Base-by-base conservation (phyloP, 805 yeast species). In the Tetrapisispora phaffii region DNA sequence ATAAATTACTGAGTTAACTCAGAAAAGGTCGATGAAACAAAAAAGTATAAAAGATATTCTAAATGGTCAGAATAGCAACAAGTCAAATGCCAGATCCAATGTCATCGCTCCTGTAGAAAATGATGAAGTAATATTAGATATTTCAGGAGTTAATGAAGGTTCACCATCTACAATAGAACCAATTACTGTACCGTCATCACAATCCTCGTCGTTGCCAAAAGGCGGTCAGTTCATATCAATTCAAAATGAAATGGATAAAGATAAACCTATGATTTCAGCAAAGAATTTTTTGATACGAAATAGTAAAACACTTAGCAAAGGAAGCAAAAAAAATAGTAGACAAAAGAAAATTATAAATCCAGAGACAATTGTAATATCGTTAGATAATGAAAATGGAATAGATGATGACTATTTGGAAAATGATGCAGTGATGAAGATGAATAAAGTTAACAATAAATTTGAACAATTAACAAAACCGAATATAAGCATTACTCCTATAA, bases 61-160 rank as follows among this genome's bases (percentile, higher is more conserved):
- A 40, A 47, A 50, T 55, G 60, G 60, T 10, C 50, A 52, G 39
- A 34, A 46, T 7, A 49, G 41, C 23, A 48, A 48, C 17, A 44
- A 37, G 16, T 19, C 39, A 16, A 17, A 28, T 8, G 21, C 7
- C n/a, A 40, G 34, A 20, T 31, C 10, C 5, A 13, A 28, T 19
- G 19, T 22, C 13, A 19, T 8, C 23, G 31, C 17, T 12, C 13
- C 16, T 15, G 12, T n/a, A 19, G 15, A 34, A 17, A 24, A 37
- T 19, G 10, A 29, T 6, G 15, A 13, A 9, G 16, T 4, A 2
- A 19, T 8, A 16, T n/a, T 12, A n/a, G 32, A 13, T 32, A 32
- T 8, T 8, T 5, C 9, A 16, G 17, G 4, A 16, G 21, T 6
- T 8, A 8, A 22, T 15, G 17, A 19, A 4, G 42, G 28, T 6